phyloP scores from a whole-genome alignment of 129 eudicot genomes.

The Solidago caesia region DNA sequence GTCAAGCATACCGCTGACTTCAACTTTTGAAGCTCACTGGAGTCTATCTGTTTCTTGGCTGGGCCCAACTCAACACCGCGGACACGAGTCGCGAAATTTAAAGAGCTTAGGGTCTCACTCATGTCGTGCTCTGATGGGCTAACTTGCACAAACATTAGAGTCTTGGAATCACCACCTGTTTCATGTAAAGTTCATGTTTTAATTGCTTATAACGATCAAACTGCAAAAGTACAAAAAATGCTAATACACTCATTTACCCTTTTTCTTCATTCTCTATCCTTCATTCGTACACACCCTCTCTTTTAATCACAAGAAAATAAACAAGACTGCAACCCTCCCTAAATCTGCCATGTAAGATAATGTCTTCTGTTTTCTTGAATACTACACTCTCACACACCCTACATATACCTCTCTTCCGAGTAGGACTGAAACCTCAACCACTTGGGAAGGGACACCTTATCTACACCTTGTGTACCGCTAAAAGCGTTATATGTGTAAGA shows the following conservation, averaged over 20 bases:
- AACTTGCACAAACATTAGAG: constrained; percentile 46
- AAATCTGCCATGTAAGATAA: not conserved
- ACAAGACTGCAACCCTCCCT: not conserved
- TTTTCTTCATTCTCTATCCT: not conserved
- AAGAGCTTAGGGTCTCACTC: constrained; percentile 43
- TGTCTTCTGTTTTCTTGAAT: too few relatives aligned
- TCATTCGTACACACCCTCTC: not conserved
- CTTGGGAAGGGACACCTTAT: too few relatives aligned
- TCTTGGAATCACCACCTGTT: constrained; percentile 46
- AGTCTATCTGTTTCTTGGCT: constrained; percentile 39
- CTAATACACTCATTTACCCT: not conserved
- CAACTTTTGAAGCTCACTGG: constrained; percentile 41
- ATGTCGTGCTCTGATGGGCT: constrained; percentile 46
- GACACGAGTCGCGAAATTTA: constrained; percentile 46
- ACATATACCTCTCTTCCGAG: too few relatives aligned
- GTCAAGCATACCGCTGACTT: constrained; percentile 33
- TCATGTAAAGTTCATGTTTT: not conserved
- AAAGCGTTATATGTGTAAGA: too few relatives aligned
- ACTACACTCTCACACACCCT: too few relatives aligned
- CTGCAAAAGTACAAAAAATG: not conserved
- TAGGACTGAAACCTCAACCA: too few relatives aligned
- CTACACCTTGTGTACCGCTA: too few relatives aligned
- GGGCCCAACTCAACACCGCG: constrained; percentile 51
- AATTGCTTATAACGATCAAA: not conserved
- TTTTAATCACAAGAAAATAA: not conserved